Conservation (phyloP, 371 early-diverging fungal genomes). For the Rhizopus sp. region DNA sequence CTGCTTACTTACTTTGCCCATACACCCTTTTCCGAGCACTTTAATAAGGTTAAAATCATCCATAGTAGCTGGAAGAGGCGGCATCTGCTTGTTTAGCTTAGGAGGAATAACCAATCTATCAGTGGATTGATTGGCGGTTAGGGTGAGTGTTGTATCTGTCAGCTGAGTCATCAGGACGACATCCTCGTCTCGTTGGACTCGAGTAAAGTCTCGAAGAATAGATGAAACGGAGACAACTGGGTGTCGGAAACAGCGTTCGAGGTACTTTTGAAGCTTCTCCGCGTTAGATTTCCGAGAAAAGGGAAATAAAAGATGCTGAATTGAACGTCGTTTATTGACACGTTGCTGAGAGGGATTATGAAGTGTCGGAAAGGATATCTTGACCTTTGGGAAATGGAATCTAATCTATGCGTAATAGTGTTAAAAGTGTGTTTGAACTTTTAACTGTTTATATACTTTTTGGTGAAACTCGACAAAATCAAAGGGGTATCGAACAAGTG, state of each 20-base stretch:
- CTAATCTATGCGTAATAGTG: not conserved
- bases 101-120: not conserved
- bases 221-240: slow-evolving; percentile 42
- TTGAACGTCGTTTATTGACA: slow-evolving; percentile 12
- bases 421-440: not conserved
- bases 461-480: slow-evolving; percentile 67
- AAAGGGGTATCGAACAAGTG: slow-evolving; percentile 58
- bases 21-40: slow-evolving; percentile 60
- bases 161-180: slow-evolving; percentile 12
- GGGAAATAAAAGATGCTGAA: not conserved
- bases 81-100: not conserved
- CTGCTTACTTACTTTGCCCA: slow-evolving; percentile 47
- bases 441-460: slow-evolving; percentile 27
- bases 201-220: slow-evolving; percentile 44
- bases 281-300: not conserved
- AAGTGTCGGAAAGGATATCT: slow-evolving; percentile 8
- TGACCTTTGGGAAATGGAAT: not conserved
- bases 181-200: slow-evolving; percentile 52
- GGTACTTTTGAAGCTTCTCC: slow-evolving; percentile 46
- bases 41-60: slow-evolving; percentile 56
- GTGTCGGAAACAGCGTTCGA: slow-evolving; percentile 44
- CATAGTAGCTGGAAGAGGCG: slow-evolving; percentile 1
- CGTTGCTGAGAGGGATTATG: slow-evolving; percentile 27
- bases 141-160: slow-evolving; percentile 15
- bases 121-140: slow-evolving; percentile 2